Conservation (phyloP, 106 monocot species). For the Acorus calamus region DNA sequence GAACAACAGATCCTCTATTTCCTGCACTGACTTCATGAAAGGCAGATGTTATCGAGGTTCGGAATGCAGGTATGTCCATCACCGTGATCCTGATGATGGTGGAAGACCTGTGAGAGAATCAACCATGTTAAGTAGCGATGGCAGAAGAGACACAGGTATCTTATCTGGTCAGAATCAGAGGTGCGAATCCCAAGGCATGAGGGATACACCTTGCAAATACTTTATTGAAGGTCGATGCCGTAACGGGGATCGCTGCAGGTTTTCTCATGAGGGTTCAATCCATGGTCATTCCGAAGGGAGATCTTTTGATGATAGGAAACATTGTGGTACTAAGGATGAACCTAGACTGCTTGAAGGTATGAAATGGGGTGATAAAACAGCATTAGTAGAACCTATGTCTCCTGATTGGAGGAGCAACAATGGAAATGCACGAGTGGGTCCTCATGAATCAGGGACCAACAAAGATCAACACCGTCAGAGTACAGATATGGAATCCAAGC, state of each 20-base stretch:
- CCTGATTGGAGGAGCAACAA: constrained; percentile 6
- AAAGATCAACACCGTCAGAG: too few species aligned
- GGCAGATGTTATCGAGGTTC: constrained; percentile 67
- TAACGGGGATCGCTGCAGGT: constrained; percentile 55
- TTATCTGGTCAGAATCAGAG: constrained; percentile 17
- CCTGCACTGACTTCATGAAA: constrained; percentile 43
- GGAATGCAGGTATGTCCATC: constrained; percentile 48
- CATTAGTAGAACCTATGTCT: neutral
- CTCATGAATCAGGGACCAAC: neutral
- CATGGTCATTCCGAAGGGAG: constrained; percentile 10
- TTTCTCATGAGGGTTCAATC: constrained; percentile 33
- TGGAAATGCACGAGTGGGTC: neutral
- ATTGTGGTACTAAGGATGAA: neutral
- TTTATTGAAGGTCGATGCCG: constrained; percentile 60
- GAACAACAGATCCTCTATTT: constrained; percentile 16
- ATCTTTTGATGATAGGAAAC: constrained; percentile 22
- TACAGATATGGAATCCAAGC: neutral
- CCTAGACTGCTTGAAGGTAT: neutral
- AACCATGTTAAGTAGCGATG: constrained; percentile 13
- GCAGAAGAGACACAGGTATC: constrained; percentile 25
- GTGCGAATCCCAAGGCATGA: constrained; percentile 14
- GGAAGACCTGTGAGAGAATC: constrained; percentile 23
- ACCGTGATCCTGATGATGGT: constrained; percentile 37
- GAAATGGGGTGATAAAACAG: constrained; percentile 4
- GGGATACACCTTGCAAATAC: constrained; percentile 57